Evolutionary conservation across 2,329 filamentous ascomycete genomes (phyloP), one percentile per base, ranked within the genome.

Genomic region (Penicillium olsonii): DNA sequence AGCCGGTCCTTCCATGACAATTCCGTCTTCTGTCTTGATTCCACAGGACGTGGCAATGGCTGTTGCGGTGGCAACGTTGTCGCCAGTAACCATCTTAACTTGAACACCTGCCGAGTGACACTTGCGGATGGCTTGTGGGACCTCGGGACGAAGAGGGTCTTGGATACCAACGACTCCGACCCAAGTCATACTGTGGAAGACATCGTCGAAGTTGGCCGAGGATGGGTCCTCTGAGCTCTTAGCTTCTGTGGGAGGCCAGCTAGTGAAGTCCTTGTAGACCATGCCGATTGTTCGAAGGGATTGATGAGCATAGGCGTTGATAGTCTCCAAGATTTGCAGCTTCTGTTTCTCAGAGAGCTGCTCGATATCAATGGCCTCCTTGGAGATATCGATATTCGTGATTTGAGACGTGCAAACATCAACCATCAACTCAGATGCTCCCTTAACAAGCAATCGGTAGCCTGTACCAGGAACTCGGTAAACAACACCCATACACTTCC

Each of bases 241-340:
- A n/a, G 76, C 78, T 17, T 78, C 76, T 33, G 68, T 73, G 2
- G 84, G 85, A 20, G 88, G 87, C 80, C 85, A 88, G 50, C 75
- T 77, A 33, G 84, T 77, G 54, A 88, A 90, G 55, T 92, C 88
- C 46, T 82, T 82, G 69, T 89, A 90, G 8, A 88, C 78, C 50
- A 90, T 78, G 34, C 82, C 87, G 54, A 92, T 90, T 0, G 87
- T 91, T 39, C 88, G 84, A 12, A 92, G 79, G 11, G 87, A 90
- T 27, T 83, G 63, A 19, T 65, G 58, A 1, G 75, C 74, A 49
- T 77, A 78, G 0, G 65, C 62, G 19, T 73, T 67, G 42, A 78
- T 75, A 3, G 56, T 68, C 4, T 63, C 57, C 10, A 69, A 50
- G 17, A 72, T 54, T 5, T 48, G 31, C 34, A 65, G 58, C 41